A percentile compares a stretch with the other conserved stretches of the same genome.
Evolutionary conservation across 225 moss, liverwort and hornwort species (phyloP).

Genomic region (Thuidium tamariscinum): DNA sequence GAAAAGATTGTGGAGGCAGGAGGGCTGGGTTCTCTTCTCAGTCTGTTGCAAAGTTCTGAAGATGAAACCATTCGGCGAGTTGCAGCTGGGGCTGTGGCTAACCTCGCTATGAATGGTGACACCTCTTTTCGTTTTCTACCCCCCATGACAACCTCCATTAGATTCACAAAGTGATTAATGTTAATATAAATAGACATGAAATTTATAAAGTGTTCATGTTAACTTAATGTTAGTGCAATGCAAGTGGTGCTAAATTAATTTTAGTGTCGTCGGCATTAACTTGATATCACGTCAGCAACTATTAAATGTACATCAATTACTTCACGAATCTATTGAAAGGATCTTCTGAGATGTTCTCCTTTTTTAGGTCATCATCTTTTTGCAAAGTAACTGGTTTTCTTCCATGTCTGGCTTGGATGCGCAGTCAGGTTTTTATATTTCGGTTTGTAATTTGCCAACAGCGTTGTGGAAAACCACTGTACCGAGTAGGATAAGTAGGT

Average conservation of each 20-base stretch:
- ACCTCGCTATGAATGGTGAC: slow-evolving; percentile 95
- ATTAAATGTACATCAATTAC: neutral
- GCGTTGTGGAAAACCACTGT: neutral
- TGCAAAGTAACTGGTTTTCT: neutral
- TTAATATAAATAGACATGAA: neutral
- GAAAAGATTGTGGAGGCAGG: slow-evolving; percentile 99
- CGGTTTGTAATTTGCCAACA: neutral
- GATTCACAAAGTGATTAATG: neutral
- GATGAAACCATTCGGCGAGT: slow-evolving; percentile 97
- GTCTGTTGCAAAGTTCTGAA: slow-evolving; percentile 84
- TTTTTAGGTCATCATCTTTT: neutral
- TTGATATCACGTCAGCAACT: neutral
- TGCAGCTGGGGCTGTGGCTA: slow-evolving; percentile 97
- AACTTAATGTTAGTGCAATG: neutral
- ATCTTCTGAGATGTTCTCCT: neutral
- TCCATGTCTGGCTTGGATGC: neutral
- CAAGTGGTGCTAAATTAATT: neutral
- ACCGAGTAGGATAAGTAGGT: neutral
- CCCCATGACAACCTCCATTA: neutral
- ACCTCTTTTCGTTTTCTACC: neutral
- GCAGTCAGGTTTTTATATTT: neutral
- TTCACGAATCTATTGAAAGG: neutral
- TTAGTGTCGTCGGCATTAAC: neutral
- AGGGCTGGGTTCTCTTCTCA: slow-evolving; percentile 79
- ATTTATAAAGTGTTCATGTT: neutral